Percentiles rank a stretch among this genome's conserved stretches.
Conservation (phyloP, 2,329 filamentous ascomycete species). For the Hypoxylon sp. region DNA sequence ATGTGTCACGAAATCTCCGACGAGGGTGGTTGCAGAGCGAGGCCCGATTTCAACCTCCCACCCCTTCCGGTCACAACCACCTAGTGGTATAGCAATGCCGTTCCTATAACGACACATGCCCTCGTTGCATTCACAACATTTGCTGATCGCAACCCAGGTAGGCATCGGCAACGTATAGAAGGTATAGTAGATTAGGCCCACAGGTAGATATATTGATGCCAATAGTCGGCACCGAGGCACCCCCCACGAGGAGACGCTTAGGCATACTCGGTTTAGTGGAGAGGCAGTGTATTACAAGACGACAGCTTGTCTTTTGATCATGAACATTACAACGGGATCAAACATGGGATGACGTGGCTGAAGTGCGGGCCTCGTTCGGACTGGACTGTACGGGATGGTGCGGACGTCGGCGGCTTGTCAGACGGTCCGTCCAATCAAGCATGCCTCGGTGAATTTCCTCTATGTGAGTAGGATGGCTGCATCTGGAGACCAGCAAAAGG, state of each 20-base stretch:
- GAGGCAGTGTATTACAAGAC: conserved; percentile 9
- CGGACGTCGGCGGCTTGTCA: conserved; percentile 33
- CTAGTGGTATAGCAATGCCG: background rate
- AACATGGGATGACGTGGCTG: conserved; percentile 53
- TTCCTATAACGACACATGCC: background rate
- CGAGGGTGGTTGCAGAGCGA: conserved; percentile 49
- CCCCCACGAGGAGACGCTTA: background rate
- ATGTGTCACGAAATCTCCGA: conserved; percentile 52
- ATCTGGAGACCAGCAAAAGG: conserved; percentile 19
- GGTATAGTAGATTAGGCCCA: background rate
- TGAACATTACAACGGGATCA: conserved; percentile 27
- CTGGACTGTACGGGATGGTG: conserved; percentile 26
- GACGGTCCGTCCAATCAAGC: conserved; percentile 40
- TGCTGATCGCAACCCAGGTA: too few relatives aligned
- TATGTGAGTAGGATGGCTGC: conserved; percentile 33
- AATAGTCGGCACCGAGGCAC: background rate
- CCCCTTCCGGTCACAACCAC: conserved; percentile 3
- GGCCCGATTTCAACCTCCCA: conserved; percentile 42
- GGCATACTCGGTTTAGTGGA: background rate
- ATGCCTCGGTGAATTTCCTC: conserved; percentile 41
- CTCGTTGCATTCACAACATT: background rate
- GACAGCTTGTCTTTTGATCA: conserved; percentile 10
- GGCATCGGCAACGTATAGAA: too few relatives aligned
- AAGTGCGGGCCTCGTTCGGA: conserved; percentile 26
- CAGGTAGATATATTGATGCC: background rate